These are phyloP conservation scores for Scheffersomyces titani DNA, from an alignment of 1,139 yeast genomes.

Conservation along the genomic window DNA sequence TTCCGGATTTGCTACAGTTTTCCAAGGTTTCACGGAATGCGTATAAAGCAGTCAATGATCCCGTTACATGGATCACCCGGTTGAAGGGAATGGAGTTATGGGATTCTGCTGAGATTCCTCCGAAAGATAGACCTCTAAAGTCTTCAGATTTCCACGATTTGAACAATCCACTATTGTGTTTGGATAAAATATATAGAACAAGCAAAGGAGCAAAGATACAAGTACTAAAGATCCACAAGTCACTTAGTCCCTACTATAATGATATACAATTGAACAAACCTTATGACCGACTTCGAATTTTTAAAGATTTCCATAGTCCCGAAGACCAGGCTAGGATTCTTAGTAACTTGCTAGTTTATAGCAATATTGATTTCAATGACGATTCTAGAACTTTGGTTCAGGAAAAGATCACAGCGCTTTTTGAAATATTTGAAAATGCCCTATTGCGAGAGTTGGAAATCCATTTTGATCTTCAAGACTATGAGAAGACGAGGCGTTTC, in stretches of 20 bases:
- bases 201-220: slow-evolving; percentile 44
- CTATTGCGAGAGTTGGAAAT: slow-evolving; percentile 69
- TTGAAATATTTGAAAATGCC: slow-evolving; percentile 75
- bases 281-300: slow-evolving; percentile 47
- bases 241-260: slow-evolving; percentile 45
- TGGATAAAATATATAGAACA: slow-evolving; percentile 39
- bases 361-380: slow-evolving; percentile 38
- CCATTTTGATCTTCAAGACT: slow-evolving; percentile 55
- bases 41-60: slow-evolving; percentile 36
- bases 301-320: slow-evolving; percentile 50
- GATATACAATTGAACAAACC: slow-evolving; percentile 51
- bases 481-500: slow-evolving; percentile 32
- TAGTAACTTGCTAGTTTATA: slow-evolving; percentile 38
- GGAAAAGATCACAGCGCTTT: slow-evolving; percentile 55
- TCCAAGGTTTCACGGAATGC: slow-evolving; percentile 41
- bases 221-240: slow-evolving; percentile 42
- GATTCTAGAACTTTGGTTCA: slow-evolving; percentile 35
- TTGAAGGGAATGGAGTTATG: slow-evolving; percentile 53
- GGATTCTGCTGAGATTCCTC: slow-evolving; percentile 25
- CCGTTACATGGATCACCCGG: slow-evolving; percentile 53
- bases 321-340: slow-evolving; percentile 50
- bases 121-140: slow-evolving; percentile 4
- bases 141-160: slow-evolving; percentile 2
- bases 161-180: slow-evolving; percentile 38
- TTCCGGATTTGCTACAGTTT: slow-evolving; percentile 39